Evolutionary conservation across 2,329 filamentous ascomycete genomes (phyloP).

Genomic region (Colletotrichum sp.): DNA sequence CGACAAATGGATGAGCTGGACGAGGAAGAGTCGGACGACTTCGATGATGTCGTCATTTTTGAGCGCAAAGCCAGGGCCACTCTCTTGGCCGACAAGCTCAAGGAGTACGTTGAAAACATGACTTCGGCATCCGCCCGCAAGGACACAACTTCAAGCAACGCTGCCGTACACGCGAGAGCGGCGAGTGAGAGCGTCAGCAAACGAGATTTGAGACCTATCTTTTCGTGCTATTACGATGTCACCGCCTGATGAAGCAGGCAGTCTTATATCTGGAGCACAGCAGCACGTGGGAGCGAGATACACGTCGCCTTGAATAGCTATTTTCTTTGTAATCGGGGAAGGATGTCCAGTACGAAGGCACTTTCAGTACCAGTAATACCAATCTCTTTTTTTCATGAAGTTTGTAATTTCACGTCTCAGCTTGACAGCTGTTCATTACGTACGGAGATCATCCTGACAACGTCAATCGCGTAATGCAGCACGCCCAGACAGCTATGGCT

Average conservation of each 20-base stretch:
- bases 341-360: neutral
- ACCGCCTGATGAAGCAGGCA: neutral
- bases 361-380: neutral
- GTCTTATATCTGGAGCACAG: neutral
- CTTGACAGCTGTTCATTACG: neutral
- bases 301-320: neutral
- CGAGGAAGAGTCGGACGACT: slow-evolving; percentile 40
- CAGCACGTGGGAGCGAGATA: neutral
- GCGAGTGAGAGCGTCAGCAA: neutral
- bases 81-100: slow-evolving; percentile 10
- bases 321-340: neutral
- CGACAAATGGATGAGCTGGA: slow-evolving; percentile 30
- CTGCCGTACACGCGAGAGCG: neutral
- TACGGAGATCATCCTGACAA: neutral
- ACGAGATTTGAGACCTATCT: slow-evolving; percentile 14
- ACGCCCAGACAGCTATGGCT: neutral
- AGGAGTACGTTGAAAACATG: slow-evolving; percentile 15
- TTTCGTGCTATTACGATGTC: slow-evolving; percentile 21
- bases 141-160: neutral
- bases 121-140: neutral
- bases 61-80: slow-evolving; percentile 17
- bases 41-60: slow-evolving; percentile 34
- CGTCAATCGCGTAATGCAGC: neutral
- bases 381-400: neutral
- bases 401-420: neutral